These are phyloP conservation scores for Colletotrichum tanaceti DNA, from an alignment of 2,329 filamentous ascomycete species.

Conservation along the genomic window DNA sequence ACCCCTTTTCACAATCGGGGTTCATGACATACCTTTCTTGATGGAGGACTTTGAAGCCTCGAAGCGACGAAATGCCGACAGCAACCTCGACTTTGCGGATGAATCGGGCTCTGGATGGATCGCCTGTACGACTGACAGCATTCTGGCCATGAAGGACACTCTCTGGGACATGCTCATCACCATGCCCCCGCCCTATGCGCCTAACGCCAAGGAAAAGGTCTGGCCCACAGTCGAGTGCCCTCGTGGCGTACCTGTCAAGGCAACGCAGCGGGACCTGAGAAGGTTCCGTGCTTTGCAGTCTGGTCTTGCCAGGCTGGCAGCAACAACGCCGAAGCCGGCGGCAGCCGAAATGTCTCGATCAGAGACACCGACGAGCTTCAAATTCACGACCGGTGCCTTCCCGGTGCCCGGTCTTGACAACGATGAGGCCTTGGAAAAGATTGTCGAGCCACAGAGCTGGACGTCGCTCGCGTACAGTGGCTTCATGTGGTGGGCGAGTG, in stretches of 20 bases:
- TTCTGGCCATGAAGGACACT: constrained; percentile 84
- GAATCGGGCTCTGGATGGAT: constrained; percentile 79
- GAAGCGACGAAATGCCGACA: constrained; percentile 52
- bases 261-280: constrained; percentile 89
- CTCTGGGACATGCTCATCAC: constrained; percentile 92
- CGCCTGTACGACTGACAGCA: constrained; percentile 94
- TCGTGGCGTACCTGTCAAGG: constrained; percentile 75
- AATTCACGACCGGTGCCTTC: constrained; percentile 39
- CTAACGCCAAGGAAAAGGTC: constrained; percentile 67
- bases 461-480: constrained; percentile 81
- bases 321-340: constrained; percentile 35
- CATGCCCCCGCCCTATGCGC: constrained; percentile 73
- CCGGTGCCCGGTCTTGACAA: constrained; percentile 48
- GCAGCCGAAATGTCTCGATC: constrained; percentile 45
- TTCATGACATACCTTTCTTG: constrained; percentile 89
- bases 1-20: constrained; percentile 91
- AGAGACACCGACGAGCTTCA: constrained; percentile 43
- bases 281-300: constrained; percentile 78
- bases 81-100: constrained; percentile 54
- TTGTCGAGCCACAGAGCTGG: constrained; percentile 75
- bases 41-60: constrained; percentile 67
- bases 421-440: constrained; percentile 63
- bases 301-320: constrained; percentile 66
- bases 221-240: constrained; percentile 83
- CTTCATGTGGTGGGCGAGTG: constrained; percentile 92